Base-by-base conservation (phyloP, 2,329 filamentous ascomycete genomes). In the Bipolaris cookei region DNA sequence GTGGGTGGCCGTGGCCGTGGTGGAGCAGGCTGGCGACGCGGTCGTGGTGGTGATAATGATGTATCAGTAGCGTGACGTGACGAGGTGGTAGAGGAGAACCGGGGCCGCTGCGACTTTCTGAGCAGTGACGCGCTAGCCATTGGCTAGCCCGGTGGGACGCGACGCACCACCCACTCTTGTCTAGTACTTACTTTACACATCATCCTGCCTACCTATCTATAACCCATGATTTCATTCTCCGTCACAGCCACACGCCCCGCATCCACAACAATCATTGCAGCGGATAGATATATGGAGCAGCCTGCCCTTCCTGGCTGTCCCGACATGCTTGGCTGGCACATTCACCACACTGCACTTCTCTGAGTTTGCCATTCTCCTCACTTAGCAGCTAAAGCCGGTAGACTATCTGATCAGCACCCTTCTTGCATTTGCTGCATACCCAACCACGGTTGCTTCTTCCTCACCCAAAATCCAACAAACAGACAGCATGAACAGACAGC, bases 401-500 rank as follows among this genome's bases (percentile, higher is more conserved):
- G n/a, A n/a, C n/a, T 14, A 38, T 28, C n/a, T 38, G 10, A 13
- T 30, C 45, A 6, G n/a, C 18, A 21, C 18, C 8, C 32, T 10
- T 16, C 21, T 38, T 23, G 7, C 21, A 10, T 14, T 34, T 28
- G 23, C 45, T 35, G 13, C 34, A 18, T 10, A 6, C 16, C 4
- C 14, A 18, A 18, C 45, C 35, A 13, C 16, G 3, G 10, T 46
- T 46, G 3, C 13, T 18, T 53, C 6, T 23, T 32, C 30, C 8
- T 11, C 3, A 16, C 7, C 5, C 16, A 13, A 34, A 13, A 18
- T 13, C 39, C 43, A 39, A 30, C 28, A 30, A 20, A 11, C 28
- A 30, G 2, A n/a, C 46, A 60, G 32, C 14, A 76, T 76, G 74
- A 70, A 76, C 34, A 73, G 77, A 51, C 76, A 76, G 51, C 70